Base-by-base conservation (phyloP, 1,139 yeast genomes). In the Geotrichum bryndzae region DNA sequence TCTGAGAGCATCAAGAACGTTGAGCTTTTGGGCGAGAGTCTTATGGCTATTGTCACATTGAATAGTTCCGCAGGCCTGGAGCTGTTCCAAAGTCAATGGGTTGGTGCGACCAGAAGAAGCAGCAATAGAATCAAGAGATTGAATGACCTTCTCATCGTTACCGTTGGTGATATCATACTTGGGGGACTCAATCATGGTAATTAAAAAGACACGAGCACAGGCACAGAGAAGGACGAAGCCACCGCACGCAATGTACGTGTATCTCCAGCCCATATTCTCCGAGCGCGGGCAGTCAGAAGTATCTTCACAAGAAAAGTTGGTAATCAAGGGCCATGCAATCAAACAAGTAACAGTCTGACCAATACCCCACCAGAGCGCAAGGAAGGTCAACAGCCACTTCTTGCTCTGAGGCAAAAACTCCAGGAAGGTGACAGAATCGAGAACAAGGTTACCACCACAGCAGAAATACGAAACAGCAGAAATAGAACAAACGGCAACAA, bases 331-430 rank as follows among this genome's bases (percentile, higher is more conserved):
- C 84, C 85, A 84, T 5, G 85, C 81, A 52, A 83, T 68, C n/a
- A 82, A 74, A 31, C 77, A 77, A 8, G 85, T 82, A 56, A 84
- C 74, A 0, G 85, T 80, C 71, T 84, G 87, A 52, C 88, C 88
- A 59, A 84, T 71, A 62, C 86, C 86, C 87, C 88, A 84, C 76
- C 82, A 84, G 35, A 77, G 74, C 7, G 88, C 87, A 76, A 84
- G 77, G 48, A 82, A 74, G 0, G 87, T 83, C 60, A 83, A 76
- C 63, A 84, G 72, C 79, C 80, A 83, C 67, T 83, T 85, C 66
- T 79, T 74, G 58, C 79, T 80, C 54, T 76, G 75, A 1, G 88
- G 88, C 62, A 84, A 72, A 66, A 78, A 83, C 68, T 85, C 88
- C 61, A 85, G 73, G 66, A 84, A 83, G 6, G 84, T 83, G 60